Evolutionary conservation across 75 land plant species (phyloP).

Genomic region (Pseudotsuga menziesii): DNA sequence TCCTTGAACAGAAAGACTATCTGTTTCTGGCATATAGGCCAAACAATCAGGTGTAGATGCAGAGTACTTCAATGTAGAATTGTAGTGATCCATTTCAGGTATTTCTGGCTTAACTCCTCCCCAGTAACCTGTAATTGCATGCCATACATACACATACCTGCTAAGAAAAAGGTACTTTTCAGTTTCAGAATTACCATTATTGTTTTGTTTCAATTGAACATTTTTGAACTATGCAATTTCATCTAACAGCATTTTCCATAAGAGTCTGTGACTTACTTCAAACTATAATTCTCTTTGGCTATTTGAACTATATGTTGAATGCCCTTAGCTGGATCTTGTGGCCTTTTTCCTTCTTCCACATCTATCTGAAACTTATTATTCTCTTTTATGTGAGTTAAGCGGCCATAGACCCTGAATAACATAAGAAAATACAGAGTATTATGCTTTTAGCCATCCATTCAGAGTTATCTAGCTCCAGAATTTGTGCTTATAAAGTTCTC

Average conservation of each 20-base stretch:
- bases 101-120: conserved; percentile 77
- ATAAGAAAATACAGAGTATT: neutral
- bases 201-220: neutral
- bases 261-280: conserved; percentile 38
- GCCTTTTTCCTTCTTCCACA: conserved; percentile 24
- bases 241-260: neutral
- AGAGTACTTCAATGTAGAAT: conserved; percentile 58
- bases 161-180: neutral
- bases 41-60: conserved; percentile 52
- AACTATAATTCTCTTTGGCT: conserved; percentile 45
- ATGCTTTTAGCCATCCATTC: neutral
- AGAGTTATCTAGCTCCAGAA: neutral
- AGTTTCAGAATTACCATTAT: neutral
- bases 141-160: conserved; percentile 83
- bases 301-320: conserved; percentile 32
- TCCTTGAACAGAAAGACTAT: conserved; percentile 66
- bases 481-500: neutral
- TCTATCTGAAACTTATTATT: conserved; percentile 62
- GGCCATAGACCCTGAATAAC: conserved; percentile 21
- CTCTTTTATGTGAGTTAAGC: conserved; percentile 57
- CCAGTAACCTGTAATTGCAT: conserved; percentile 95
- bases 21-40: conserved; percentile 67
- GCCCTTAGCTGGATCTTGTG: conserved; percentile 22
- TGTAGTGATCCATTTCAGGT: conserved; percentile 53
- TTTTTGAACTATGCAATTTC: neutral